Conservation (phyloP, 768 basidiomycete species). For the Crucibulum laeve region DNA sequence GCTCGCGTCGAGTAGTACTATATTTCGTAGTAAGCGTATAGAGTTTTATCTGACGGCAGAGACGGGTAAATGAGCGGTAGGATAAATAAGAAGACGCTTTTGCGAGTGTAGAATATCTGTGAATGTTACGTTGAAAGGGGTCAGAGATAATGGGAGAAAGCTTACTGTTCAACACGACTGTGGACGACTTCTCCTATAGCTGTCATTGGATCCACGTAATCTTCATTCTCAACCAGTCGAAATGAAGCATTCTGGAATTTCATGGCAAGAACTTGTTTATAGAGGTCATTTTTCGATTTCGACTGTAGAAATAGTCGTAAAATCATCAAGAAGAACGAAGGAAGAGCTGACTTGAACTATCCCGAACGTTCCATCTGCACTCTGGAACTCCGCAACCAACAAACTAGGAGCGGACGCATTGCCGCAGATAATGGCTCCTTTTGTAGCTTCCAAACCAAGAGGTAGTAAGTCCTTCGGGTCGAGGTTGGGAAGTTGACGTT, state of each 20-base stretch:
- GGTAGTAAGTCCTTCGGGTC: constrained; percentile 86
- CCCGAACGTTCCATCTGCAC: constrained; percentile 77
- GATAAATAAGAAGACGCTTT: constrained; percentile 28
- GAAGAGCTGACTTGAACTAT: constrained; percentile 58
- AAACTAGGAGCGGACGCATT: constrained; percentile 83
- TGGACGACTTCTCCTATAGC: constrained; percentile 61
- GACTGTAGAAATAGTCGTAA: constrained; percentile 42
- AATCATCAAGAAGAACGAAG: not conserved
- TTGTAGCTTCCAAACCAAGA: constrained; percentile 71
- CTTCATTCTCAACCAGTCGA: constrained; percentile 69
- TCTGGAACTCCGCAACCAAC: constrained; percentile 76
- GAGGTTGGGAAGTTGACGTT: constrained; percentile 60
- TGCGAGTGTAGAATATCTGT: constrained; percentile 25
- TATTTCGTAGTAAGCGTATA: constrained; percentile 34
- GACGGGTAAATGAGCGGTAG: constrained; percentile 36
- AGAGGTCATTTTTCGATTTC: constrained; percentile 74
- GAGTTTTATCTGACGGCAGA: constrained; percentile 54
- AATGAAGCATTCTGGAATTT: constrained; percentile 64
- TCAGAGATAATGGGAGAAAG: constrained; percentile 2
- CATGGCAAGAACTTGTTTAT: constrained; percentile 75
- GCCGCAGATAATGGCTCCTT: constrained; percentile 80
- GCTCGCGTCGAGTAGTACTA: constrained; percentile 24
- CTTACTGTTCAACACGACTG: constrained; percentile 47
- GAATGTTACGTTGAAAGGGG: not conserved
- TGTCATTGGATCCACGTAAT: constrained; percentile 65